A percentile compares a stretch with the other conserved stretches of the same genome.
Evolutionary conservation across 1,284 basidiomycete species (phyloP).

Genomic region (Megacollybia platyphylla): DNA sequence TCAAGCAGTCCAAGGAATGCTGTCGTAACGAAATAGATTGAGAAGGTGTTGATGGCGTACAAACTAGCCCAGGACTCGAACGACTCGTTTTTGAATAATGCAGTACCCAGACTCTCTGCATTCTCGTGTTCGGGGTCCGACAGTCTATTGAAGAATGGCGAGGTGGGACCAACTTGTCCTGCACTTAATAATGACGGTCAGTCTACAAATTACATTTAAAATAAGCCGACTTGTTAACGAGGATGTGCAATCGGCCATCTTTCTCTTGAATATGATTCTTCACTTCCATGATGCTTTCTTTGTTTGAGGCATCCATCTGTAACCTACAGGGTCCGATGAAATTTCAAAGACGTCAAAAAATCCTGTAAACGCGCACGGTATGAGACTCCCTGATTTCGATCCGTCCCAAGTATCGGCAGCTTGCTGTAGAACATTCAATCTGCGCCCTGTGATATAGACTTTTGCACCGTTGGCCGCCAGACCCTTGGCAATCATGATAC

Average conservation of each 20-base stretch:
- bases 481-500: slow-evolving; percentile 59
- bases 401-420: slow-evolving; percentile 19
- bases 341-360: background rate
- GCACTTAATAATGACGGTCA: slow-evolving; percentile 30
- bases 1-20: slow-evolving; percentile 67
- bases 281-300: slow-evolving; percentile 47
- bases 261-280: slow-evolving; percentile 39
- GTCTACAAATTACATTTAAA: background rate
- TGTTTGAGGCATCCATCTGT: slow-evolving; percentile 58
- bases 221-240: slow-evolving; percentile 62
- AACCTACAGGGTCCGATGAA: slow-evolving; percentile 26
- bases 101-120: slow-evolving; percentile 46
- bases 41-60: slow-evolving; percentile 56
- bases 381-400: slow-evolving; percentile 4
- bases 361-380: slow-evolving; percentile 1
- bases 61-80: slow-evolving; percentile 49
- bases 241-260: slow-evolving; percentile 64
- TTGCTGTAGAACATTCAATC: slow-evolving; percentile 49
- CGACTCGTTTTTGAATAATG: slow-evolving; percentile 55
- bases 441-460: slow-evolving; percentile 69
- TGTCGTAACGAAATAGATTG: slow-evolving; percentile 61
- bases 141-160: slow-evolving; percentile 42
- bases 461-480: slow-evolving; percentile 70
- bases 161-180: slow-evolving; percentile 54
- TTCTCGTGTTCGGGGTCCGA: slow-evolving; percentile 44